A percentile compares a stretch with the other conserved stretches of the same genome.
phyloP scores from a whole-genome alignment of 169 alveolate species.

The Babesia divergens region DNA sequence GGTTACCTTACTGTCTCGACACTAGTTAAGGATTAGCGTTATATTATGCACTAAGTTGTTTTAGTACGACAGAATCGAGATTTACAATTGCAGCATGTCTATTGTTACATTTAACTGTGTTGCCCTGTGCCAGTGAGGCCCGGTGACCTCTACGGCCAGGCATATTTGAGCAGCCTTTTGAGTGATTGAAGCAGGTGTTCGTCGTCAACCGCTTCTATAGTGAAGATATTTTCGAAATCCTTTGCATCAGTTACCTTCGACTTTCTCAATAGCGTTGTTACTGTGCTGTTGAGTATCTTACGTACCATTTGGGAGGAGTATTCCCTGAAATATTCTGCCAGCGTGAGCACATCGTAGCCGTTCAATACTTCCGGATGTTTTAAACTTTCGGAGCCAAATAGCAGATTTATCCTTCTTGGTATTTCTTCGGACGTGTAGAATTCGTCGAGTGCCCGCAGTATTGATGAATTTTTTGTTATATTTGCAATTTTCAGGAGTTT shows the following conservation, averaged over 20 bases:
- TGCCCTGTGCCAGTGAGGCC: too few species aligned
- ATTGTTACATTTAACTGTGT: too few species aligned
- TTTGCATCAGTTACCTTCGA: neutral
- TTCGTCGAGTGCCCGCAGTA: slow-evolving; percentile 11
- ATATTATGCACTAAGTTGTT: too few species aligned
- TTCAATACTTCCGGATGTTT: neutral
- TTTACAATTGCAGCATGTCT: neutral
- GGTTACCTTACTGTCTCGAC: slow-evolving; percentile 67
- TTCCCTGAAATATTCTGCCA: slow-evolving; percentile 16
- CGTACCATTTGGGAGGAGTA: slow-evolving; percentile 19
- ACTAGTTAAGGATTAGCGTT: neutral
- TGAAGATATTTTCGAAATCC: slow-evolving; percentile 10
- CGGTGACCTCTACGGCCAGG: slow-evolving; percentile 12
- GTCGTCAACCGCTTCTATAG: slow-evolving; percentile 5
- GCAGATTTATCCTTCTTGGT: slow-evolving; percentile 4
- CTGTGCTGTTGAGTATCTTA: slow-evolving; percentile 1
- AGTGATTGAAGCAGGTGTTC: neutral
- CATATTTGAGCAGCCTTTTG: neutral
- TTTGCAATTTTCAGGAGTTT: slow-evolving; percentile 42
- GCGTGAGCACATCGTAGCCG: slow-evolving; percentile 1
- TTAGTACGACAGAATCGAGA: too few species aligned
- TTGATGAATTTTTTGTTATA: slow-evolving; percentile 27
- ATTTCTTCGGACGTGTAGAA: slow-evolving; percentile 35
- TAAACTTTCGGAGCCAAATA: neutral
- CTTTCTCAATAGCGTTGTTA: neutral